These are phyloP conservation scores for Talaromyces pinophilus DNA, from an alignment of 2,329 filamentous ascomycete species.

Conservation along the genomic window DNA sequence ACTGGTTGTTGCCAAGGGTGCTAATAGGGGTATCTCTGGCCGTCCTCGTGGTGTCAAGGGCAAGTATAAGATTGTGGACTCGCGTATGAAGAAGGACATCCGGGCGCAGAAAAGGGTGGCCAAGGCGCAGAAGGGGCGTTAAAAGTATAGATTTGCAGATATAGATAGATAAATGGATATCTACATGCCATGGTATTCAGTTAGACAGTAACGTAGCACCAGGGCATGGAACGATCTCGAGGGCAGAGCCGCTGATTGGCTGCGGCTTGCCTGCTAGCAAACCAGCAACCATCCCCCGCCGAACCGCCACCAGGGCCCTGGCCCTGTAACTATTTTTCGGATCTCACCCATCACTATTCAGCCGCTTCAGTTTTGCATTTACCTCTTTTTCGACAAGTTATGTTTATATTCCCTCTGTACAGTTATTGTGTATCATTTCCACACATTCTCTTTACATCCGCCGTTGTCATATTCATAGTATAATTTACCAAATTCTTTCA, in stretches of 20 bases:
- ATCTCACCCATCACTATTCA: not conserved
- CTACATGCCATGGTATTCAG: not conserved
- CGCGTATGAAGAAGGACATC: slow-evolving; percentile 94
- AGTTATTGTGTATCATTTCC: slow-evolving; percentile 25
- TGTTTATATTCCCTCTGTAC: slow-evolving; percentile 24
- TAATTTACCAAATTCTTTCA: slow-evolving; percentile 16
- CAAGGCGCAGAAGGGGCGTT: slow-evolving; percentile 62
- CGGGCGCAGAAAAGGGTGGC: slow-evolving; percentile 77
- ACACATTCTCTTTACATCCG: slow-evolving; percentile 18
- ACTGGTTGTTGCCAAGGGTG: slow-evolving; percentile 82
- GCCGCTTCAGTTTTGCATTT: not conserved
- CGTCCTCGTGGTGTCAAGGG: slow-evolving; percentile 91
- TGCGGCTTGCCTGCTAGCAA: not conserved
- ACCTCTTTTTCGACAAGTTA: slow-evolving; percentile 16
- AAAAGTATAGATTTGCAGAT: not conserved
- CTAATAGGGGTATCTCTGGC: slow-evolving; percentile 81
- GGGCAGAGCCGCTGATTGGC: not conserved
- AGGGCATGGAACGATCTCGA: not conserved
- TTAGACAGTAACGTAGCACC: not conserved
- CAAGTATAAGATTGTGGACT: slow-evolving; percentile 95
- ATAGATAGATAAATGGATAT: slow-evolving; percentile 1
- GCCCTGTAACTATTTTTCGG: slow-evolving; percentile 8
- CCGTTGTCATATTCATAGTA: slow-evolving; percentile 25
- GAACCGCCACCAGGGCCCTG: slow-evolving; percentile 18
- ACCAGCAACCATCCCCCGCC: slow-evolving; percentile 1